These are phyloP conservation scores for Xylariaceae sp. DNA, from an alignment of 2,329 filamentous ascomycete species.

Conservation along the genomic window DNA sequence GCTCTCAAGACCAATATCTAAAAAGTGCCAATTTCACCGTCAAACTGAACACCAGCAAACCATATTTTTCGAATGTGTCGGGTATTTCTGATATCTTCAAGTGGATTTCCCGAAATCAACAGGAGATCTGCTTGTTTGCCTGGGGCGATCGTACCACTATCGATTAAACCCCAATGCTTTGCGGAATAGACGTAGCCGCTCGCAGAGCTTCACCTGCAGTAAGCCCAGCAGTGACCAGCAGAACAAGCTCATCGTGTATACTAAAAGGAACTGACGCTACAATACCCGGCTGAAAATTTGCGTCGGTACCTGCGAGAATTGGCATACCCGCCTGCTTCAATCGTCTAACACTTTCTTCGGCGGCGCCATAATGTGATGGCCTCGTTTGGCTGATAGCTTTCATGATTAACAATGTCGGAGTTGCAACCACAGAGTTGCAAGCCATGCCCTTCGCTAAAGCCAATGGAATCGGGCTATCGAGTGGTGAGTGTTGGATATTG, in stretches of 20 bases:
- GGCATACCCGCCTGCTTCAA: constrained; percentile 12
- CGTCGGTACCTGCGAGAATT: constrained; percentile 14
- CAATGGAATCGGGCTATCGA: constrained; percentile 5
- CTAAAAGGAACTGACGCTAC: constrained; percentile 6
- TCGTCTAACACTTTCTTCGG: constrained; percentile 8
- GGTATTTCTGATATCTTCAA: constrained; percentile 7
- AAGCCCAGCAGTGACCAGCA: constrained; percentile 13
- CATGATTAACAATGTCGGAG: constrained; percentile 13
- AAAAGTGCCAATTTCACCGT: constrained; percentile 10
- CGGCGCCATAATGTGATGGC: constrained; percentile 8
- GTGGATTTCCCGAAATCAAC: constrained; percentile 7
- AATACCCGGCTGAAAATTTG: constrained; percentile 3
- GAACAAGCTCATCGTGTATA: constrained; percentile 12
- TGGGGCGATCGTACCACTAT: constrained; percentile 7
- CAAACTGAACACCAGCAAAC: constrained; percentile 11
- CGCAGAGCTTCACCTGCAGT: constrained; percentile 5
- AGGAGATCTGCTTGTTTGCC: constrained; percentile 15
- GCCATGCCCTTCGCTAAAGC: constrained; percentile 2
- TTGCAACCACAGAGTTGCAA: constrained; percentile 1
- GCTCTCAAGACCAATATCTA: not conserved
- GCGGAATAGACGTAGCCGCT: constrained; percentile 10
- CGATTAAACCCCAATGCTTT: constrained; percentile 6
- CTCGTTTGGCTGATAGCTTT: constrained; percentile 8
- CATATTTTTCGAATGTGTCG: constrained; percentile 10
- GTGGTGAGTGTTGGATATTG: constrained; percentile 11